A percentile compares a stretch with the other conserved stretches of the same genome.
These are phyloP conservation scores for Pseudogymnoascus sp. DNA, from an alignment of 2,329 filamentous ascomycete species.

Conservation along the genomic window DNA sequence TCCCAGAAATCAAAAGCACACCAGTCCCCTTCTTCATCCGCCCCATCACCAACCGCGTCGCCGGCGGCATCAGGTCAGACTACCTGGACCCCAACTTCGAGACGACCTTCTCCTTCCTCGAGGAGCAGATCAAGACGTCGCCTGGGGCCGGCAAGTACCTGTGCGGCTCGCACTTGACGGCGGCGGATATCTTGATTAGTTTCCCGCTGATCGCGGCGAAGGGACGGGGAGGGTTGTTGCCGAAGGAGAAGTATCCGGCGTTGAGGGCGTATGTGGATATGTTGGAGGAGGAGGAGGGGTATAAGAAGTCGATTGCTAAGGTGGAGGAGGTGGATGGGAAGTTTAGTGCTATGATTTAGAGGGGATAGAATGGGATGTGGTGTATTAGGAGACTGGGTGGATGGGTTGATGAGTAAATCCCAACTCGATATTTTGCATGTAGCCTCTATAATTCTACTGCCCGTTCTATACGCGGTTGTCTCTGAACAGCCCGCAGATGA, in stretches of 20 bases:
- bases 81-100: slow-evolving; percentile 41
- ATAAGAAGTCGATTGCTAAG: slow-evolving; percentile 40
- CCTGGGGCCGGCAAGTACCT: slow-evolving; percentile 42
- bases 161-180: slow-evolving; percentile 40
- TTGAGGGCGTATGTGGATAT: slow-evolving; percentile 37
- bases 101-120: slow-evolving; percentile 42
- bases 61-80: slow-evolving; percentile 34
- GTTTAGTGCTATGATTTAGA: slow-evolving; percentile 20
- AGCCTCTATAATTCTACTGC: background rate
- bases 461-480: background rate
- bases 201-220: slow-evolving; percentile 41
- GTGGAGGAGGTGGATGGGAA: slow-evolving; percentile 35
- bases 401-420: background rate
- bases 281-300: slow-evolving; percentile 35
- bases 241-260: slow-evolving; percentile 37
- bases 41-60: slow-evolving; percentile 51
- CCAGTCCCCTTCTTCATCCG: slow-evolving; percentile 62
- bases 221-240: slow-evolving; percentile 28
- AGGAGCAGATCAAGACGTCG: slow-evolving; percentile 38
- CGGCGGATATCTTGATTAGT: slow-evolving; percentile 44
- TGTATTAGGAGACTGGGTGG: background rate
- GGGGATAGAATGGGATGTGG: background rate
- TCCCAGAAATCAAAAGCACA: slow-evolving; percentile 42
- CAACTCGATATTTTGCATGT: background rate
- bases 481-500: background rate